Percentiles rank a stretch among this genome's conserved stretches.
phyloP scores from a whole-genome alignment of 2,329 filamentous ascomycete genomes.

The Juglanconis oblonga region DNA sequence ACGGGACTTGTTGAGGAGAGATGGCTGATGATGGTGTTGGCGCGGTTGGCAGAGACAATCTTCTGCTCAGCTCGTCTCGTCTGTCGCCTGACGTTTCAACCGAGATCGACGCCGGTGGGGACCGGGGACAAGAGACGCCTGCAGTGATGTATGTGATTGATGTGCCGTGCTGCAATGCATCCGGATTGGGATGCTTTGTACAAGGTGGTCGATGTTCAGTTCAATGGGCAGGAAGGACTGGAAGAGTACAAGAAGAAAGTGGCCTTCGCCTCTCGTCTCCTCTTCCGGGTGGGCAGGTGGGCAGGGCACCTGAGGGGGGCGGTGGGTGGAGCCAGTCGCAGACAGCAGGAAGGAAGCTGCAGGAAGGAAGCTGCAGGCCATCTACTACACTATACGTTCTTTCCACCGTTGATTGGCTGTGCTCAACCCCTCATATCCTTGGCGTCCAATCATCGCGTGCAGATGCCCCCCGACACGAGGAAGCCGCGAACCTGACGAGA shows the following conservation, averaged over 20 bases:
- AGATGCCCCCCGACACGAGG: background rate
- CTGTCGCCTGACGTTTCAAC: background rate
- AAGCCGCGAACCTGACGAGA: slow-evolving; percentile 1
- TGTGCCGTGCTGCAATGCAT: background rate
- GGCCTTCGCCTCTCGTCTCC: background rate
- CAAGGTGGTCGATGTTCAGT: background rate
- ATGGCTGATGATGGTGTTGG: background rate
- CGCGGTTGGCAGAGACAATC: background rate
- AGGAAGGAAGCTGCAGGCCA: no score
- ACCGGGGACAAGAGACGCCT: background rate
- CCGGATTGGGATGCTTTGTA: background rate
- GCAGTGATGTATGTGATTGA: background rate
- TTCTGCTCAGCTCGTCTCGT: background rate
- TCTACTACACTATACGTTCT: background rate
- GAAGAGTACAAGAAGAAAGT: background rate
- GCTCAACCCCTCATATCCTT: background rate
- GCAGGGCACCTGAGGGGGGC: background rate
- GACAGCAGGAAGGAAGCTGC: background rate
- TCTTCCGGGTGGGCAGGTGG: background rate
- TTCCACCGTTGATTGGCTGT: slow-evolving; percentile 3
- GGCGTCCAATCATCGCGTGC: slow-evolving; percentile 16
- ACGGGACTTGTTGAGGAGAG: background rate
- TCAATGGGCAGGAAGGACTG: background rate
- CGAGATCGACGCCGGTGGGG: background rate
- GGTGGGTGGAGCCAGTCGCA: background rate